A percentile compares a stretch with the other conserved stretches of the same genome.
Evolutionary conservation across 116 monocot species (phyloP).

Genomic region (Papilionanthe hybrid): DNA sequence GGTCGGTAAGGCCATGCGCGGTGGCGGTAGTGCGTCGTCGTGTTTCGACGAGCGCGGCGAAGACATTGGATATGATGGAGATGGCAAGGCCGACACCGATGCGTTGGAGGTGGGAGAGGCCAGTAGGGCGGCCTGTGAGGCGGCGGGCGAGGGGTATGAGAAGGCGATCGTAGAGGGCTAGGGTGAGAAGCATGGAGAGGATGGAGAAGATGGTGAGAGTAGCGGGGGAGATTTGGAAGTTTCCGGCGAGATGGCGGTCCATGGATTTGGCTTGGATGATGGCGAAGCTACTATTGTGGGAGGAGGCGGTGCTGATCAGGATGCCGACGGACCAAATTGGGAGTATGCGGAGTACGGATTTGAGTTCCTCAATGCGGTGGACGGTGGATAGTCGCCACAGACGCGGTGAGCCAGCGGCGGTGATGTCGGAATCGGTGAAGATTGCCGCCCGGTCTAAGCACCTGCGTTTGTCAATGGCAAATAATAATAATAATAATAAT

Average conservation of each 20-base stretch:
- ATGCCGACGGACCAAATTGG: conserved; percentile 80
- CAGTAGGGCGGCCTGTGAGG: conserved; percentile 30
- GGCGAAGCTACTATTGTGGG: conserved; percentile 75
- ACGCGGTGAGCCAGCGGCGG: conserved; percentile 15
- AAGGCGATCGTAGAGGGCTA: conserved; percentile 67
- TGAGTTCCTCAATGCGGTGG: conserved; percentile 79
- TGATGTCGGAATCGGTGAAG: conserved; percentile 29
- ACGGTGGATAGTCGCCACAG: conserved; percentile 71
- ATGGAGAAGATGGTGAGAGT: conserved; percentile 66
- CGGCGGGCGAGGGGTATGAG: conserved; percentile 56
- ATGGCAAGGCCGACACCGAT: conserved; percentile 53
- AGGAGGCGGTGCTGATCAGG: conserved; percentile 40
- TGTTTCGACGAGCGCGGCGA: conserved; percentile 39
- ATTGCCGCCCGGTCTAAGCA: conserved; percentile 53
- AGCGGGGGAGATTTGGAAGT: conserved; percentile 69
- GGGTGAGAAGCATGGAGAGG: conserved; percentile 47
- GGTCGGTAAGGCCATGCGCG: conserved; percentile 31
- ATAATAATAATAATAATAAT: too few relatives aligned
- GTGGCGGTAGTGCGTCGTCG: conserved; percentile 31
- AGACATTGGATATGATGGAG: conserved; percentile 20
- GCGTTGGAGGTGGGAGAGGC: conserved; percentile 54
- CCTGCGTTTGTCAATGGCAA: too few relatives aligned
- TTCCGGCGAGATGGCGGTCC: conserved; percentile 61
- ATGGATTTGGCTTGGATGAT: conserved; percentile 81
- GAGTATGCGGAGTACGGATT: conserved; percentile 62